phyloP scores from a whole-genome alignment of 1,139 yeast genomes.

The Yamadazyma triangularis region DNA sequence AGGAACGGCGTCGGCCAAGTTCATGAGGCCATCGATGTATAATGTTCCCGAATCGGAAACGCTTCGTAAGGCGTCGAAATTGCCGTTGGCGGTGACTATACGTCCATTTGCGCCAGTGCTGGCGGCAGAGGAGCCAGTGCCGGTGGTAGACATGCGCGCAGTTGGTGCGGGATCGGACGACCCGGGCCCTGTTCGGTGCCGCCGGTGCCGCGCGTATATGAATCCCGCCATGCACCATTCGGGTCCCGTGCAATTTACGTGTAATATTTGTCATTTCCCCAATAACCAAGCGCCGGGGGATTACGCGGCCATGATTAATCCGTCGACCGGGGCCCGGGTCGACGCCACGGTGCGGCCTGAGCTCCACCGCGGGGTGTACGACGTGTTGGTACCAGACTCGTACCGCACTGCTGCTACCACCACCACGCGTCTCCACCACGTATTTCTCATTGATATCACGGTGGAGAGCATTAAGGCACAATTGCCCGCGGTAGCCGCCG shows the following conservation, averaged over 20 bases:
- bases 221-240: constrained; percentile 81
- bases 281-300: constrained; percentile 67
- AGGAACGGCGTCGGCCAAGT: constrained; percentile 79
- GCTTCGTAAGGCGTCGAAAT: constrained; percentile 62
- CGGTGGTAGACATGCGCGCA: constrained; percentile 58
- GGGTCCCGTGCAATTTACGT: constrained; percentile 60
- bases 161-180: constrained; percentile 29
- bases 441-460: constrained; percentile 75
- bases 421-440: constrained; percentile 49
- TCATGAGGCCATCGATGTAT: constrained; percentile 76
- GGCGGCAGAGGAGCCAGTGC: constrained; percentile 52
- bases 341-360: constrained; percentile 73
- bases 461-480: constrained; percentile 59
- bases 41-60: constrained; percentile 76
- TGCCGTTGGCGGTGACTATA: constrained; percentile 78
- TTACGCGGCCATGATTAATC: constrained; percentile 60
- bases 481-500: constrained; percentile 63
- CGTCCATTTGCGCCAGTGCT: constrained; percentile 76
- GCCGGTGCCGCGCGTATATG: constrained; percentile 84
- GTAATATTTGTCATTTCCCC: constrained; percentile 82
- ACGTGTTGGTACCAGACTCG: constrained; percentile 69
- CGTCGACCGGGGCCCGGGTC: constrained; percentile 46
- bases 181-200: constrained; percentile 80
- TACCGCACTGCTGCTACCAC: constrained; percentile 53
- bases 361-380: constrained; percentile 79